Conservation (phyloP, 805 yeast species). For the Hanseniaspora lindneri region DNA sequence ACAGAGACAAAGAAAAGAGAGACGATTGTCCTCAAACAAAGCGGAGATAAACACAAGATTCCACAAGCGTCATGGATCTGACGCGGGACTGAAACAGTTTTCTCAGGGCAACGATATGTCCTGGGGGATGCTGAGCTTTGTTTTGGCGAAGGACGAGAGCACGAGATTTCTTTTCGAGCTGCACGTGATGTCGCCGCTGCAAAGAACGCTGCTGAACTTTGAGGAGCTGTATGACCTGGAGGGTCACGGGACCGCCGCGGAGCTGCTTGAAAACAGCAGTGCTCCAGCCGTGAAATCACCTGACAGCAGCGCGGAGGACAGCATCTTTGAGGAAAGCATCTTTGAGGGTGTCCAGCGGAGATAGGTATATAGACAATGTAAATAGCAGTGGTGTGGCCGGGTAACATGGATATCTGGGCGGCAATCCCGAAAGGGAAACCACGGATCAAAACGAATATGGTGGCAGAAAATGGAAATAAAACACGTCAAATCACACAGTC, state of each 20-base stretch:
- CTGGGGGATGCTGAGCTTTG: slow-evolving; percentile 11
- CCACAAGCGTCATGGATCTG: background rate
- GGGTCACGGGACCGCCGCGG: background rate
- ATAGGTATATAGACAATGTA: background rate
- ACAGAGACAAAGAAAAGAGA: slow-evolving; percentile 1
- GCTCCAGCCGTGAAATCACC: too few species aligned
- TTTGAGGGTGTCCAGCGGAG: slow-evolving; percentile 3
- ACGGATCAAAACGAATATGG: too few species aligned
- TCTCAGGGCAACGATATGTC: slow-evolving; percentile 7
- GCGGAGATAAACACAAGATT: slow-evolving; percentile 2
- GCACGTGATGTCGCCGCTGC: slow-evolving; percentile 11
- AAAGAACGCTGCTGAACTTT: slow-evolving; percentile 10
- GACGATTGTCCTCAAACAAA: background rate
- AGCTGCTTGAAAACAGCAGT: too few species aligned
- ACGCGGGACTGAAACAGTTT: background rate
- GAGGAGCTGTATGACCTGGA: slow-evolving; percentile 10
- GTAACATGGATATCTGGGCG: too few species aligned
- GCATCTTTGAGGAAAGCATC: slow-evolving; percentile 10
- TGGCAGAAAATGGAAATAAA: too few species aligned
- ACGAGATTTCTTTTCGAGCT: background rate
- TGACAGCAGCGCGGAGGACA: too few species aligned
- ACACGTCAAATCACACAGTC: too few species aligned
- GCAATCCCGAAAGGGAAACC: too few species aligned
- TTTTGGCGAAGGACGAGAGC: background rate
- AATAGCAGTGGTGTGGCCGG: too few species aligned